Conservation (phyloP, 2,329 filamentous ascomycete species). For the Pseudogymnoascus sp. region DNA sequence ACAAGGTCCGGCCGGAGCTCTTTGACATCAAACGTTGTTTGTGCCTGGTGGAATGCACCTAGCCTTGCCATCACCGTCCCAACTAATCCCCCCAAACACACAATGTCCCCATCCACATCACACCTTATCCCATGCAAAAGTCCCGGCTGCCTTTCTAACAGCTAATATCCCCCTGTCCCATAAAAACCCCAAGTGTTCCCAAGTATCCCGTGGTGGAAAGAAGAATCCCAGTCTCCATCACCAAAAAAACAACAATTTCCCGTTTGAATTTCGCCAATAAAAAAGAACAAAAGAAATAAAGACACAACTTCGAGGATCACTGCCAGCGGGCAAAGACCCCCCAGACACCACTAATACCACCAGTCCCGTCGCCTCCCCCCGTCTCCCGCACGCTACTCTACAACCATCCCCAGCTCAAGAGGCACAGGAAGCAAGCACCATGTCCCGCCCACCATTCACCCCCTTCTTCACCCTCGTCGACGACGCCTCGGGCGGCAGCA, state of each 20-base stretch:
- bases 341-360: background rate
- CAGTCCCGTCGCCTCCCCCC: background rate
- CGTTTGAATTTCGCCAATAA: too few relatives aligned
- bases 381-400: background rate
- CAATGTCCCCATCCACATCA: constrained; percentile 9
- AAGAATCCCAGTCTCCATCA: too few relatives aligned
- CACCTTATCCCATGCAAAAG: background rate
- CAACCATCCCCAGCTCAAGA: background rate
- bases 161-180: too few relatives aligned
- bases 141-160: too few relatives aligned
- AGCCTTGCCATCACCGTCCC: background rate
- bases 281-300: too few relatives aligned
- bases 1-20: background rate
- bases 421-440: background rate
- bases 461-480: constrained; percentile 83
- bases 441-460: constrained; percentile 46
- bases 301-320: background rate
- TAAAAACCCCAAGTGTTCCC: too few relatives aligned
- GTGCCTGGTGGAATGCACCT: background rate
- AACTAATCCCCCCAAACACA: background rate
- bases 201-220: too few relatives aligned
- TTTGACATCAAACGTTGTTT: constrained; percentile 2
- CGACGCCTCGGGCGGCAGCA: constrained; percentile 64
- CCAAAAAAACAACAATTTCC: too few relatives aligned
- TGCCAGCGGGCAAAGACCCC: constrained; percentile 3